Evolutionary conservation across 208 protist species (phyloP), one percentile per base, ranked within the genome.

Genomic region (Acanthamoeba royreba): DNA sequence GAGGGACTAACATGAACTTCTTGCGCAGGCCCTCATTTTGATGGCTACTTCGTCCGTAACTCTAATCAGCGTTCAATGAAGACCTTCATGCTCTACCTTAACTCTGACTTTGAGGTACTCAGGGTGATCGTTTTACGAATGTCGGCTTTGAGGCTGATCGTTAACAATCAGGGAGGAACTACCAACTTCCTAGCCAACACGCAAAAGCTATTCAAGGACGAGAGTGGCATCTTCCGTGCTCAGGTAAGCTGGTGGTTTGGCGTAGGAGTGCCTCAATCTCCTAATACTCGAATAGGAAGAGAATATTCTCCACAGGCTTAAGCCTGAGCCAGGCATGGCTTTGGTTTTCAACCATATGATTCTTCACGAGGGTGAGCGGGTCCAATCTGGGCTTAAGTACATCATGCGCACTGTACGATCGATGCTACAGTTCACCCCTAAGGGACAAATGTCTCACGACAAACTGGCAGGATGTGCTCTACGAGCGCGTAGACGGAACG

Each of bases 51-150:
- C 28, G 55, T 87, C 13, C 77, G 77, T 22, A 49, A 69, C 53
- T 0, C 9, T 13, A 45, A 90, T 53, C 38, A 90, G 83, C 52
- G 53, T 22, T 72, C 83, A 1, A 72, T 90, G 52, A 61, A 81
- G 89, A 93, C 89, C 47, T 93, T 93, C 89, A 93, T 93, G 89
- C 35, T 93, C 40, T 93, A 93, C 45, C 35, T 87, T 4, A 87
- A 87, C 77, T 49, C 45, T 1, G 77, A 87, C 77, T 87, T 87
- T 58, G 77, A 87, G 47, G 77, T 49, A 33, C 19, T 28, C 22
- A 8, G 22, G 19, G 22, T 74, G 22, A 13, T 17, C 13, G 22
- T 38, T 74, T n/a, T 74, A 13, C 9, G 15, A 8, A 28, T 74
- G 22, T 8, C 22, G 15, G 22, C 33, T 28, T 8, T 74, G 11